phyloP scores from a whole-genome alignment of 306 rosid genomes.

The Prosopis cineraria region DNA sequence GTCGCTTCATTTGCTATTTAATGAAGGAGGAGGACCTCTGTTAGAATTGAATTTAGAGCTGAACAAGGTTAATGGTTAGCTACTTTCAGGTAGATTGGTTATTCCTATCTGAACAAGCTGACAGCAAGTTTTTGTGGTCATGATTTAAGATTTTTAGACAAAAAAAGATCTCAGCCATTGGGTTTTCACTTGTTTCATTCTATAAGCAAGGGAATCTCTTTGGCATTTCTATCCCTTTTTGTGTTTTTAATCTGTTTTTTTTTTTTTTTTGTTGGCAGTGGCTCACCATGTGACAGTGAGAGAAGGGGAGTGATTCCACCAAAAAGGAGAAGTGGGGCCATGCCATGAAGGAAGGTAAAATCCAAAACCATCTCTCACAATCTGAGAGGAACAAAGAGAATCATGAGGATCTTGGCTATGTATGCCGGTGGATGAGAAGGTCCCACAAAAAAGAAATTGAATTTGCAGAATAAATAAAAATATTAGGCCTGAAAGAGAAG shows the following conservation, averaged over 20 bases:
- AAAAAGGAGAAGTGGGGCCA: background rate
- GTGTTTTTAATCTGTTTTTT: background rate
- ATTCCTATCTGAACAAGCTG: background rate
- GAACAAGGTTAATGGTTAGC: too few species aligned
- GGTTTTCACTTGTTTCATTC: background rate
- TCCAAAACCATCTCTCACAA: conserved; percentile 1
- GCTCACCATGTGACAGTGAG: conserved; percentile 3
- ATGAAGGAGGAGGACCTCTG: too few species aligned
- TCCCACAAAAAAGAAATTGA: too few species aligned
- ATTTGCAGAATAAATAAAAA: too few species aligned
- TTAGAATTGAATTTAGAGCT: too few species aligned
- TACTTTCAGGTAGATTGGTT: too few species aligned
- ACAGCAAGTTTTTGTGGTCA: background rate
- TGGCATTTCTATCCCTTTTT: background rate
- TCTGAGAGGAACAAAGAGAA: background rate
- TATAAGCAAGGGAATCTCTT: background rate
- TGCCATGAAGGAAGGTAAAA: background rate
- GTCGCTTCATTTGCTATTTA: too few species aligned
- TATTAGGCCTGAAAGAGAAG: background rate
- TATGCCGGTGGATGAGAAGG: background rate
- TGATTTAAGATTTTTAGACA: background rate
- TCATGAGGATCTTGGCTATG: background rate
- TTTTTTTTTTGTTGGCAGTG: background rate
- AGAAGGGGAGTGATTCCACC: background rate
- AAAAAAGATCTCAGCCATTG: background rate